Evolutionary conservation across 306 rosid genomes (phyloP), one percentile per base, ranked within the genome.

Genomic region (Pyrus communis): DNA sequence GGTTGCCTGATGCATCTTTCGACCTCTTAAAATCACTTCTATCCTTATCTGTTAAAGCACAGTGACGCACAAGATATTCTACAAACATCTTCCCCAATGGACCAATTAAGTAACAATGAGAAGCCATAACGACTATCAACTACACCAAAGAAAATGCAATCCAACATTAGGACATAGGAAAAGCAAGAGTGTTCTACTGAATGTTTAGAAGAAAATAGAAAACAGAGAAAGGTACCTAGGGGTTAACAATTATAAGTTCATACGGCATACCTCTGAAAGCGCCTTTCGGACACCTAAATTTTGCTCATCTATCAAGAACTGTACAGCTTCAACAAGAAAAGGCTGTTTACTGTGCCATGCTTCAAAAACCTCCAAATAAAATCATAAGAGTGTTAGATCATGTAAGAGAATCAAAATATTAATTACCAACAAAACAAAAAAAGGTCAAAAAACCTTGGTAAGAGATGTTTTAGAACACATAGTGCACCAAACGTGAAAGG

Each of bases 121-220:
- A 94, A 71, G 98, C 98, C 98, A 94, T 94, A 58, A 94, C 96
- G 72, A 94, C 97, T 78, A 91, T 94, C 84, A 94, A 89, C 98
- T 94, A 71, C 78, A 85, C 72, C 79, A 84, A 78, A 69, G 66
- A 25, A 40, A 77, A n/a, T 70, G 65, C 42, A 73, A 49, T 54
- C 43, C 71, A 9, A 72, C 54, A 35, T 67, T 62, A 69, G 54
- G 38, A 57, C 40, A 67, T 17, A 54, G 51, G 74, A 81, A 71
- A 69, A 35, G 71, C 19, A 22, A 30, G 75, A 22, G n/a, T 76
- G 23, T 45, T 57, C 31, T 17, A 69, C 72, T 52, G 75, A 75
- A 43, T 21, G 55, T 72, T 67, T 23, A 11, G 23, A 27, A 69
- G 55, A 71, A 18, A 64, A 51, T 13, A 40, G 51, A n/a, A 63